Evolutionary conservation across 2,329 filamentous ascomycete genomes (phyloP), one percentile per base, ranked within the genome.

Genomic region (Tolypocladium amazonense): DNA sequence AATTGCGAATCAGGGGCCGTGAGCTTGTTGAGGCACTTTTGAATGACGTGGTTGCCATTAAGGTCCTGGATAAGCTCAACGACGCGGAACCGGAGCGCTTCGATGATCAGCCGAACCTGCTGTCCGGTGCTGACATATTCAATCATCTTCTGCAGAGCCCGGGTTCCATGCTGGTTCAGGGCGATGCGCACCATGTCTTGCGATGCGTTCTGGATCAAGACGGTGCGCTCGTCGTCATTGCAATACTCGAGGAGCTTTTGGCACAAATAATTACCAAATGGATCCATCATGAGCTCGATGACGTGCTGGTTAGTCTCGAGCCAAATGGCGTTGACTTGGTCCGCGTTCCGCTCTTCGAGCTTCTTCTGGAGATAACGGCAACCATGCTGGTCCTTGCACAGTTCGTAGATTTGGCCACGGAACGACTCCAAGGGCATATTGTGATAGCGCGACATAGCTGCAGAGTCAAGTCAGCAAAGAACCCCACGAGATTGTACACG

Each of bases 121-220:
- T 89, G 86, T 3, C 86, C 82, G 33, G 90, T 95, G 58, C 88
- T 89, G 69, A 99, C 90, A 72, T 90, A 95, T 76, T 99, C 94
- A 65, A 99, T 99, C 94, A 99, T 99, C 82, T 97, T 99, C 78
- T 99, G 94, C 61, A 99, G 78, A 63, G 94, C 94, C 58, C 94
- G 87, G 61, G 94, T 99, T 66, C 94, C 94, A 72, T 99, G 94
- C 77, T 97, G 93, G 76, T 99, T 97, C 62, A 97, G 79, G 33
- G 94, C 94, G 70, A 99, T 97, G 67, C 88, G 88, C 30, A 96
- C 91, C 80, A 99, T 90, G 64, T 93, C 87, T 58, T 87, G 83
- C 23, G 91, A 86, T 47, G 94, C 92, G 67, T 96, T 96, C 74
- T 92, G 87, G 67, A 99, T 95, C 63, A 99, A 84, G 52, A 87